phyloP scores from a whole-genome alignment of 257 asterid species.

The Henckelia pumila region DNA sequence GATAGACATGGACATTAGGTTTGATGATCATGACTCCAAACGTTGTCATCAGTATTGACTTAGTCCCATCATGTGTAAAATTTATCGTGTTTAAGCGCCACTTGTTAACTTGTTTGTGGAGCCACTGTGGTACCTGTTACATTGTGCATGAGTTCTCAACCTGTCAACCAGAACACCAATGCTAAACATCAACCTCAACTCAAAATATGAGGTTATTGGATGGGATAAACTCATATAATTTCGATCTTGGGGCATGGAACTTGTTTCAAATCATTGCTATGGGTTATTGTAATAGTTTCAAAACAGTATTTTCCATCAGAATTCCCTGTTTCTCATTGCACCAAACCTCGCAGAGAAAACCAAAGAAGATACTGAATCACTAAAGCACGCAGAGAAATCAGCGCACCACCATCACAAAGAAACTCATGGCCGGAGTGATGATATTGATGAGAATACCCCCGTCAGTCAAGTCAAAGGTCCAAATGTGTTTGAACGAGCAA shows the following conservation, averaged over 20 bases:
- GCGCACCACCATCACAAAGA: constrained; percentile 48
- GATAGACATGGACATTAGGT: background rate
- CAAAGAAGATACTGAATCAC: constrained; percentile 35
- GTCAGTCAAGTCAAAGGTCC: constrained; percentile 60
- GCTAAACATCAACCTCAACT: background rate
- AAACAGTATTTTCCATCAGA: constrained; percentile 10
- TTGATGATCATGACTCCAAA: background rate
- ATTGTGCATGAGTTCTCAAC: background rate
- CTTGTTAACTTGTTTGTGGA: too few species aligned
- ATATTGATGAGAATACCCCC: constrained; percentile 55
- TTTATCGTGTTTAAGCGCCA: too few species aligned
- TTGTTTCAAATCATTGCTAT: background rate
- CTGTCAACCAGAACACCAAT: background rate
- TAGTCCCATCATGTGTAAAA: background rate
- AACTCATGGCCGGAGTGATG: constrained; percentile 74
- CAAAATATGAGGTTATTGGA: background rate
- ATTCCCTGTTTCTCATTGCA: constrained; percentile 16
- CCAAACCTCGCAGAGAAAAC: constrained; percentile 29
- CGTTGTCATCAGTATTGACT: background rate
- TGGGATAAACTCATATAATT: background rate
- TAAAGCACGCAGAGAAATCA: constrained; percentile 31
- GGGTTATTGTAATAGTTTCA: background rate
- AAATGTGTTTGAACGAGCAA: constrained; percentile 73
- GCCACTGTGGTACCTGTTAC: too few species aligned
- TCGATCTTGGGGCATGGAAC: background rate